Percentiles rank a stretch among this genome's conserved stretches.
These are phyloP conservation scores for Bipolaris victoriae DNA, from an alignment of 2,329 filamentous ascomycete species.

Conservation along the genomic window DNA sequence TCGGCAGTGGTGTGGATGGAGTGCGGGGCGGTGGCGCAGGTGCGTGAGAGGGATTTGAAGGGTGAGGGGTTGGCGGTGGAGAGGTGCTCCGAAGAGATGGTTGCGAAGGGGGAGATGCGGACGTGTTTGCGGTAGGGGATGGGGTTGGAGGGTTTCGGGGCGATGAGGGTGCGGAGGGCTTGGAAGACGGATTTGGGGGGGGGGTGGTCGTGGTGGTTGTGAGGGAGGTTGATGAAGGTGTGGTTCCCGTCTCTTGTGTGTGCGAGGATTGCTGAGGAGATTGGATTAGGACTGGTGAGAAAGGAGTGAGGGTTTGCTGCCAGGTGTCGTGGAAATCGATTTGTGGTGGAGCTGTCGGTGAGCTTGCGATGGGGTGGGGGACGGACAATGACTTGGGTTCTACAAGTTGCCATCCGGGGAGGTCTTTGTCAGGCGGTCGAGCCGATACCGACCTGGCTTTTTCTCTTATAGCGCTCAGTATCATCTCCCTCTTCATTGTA, in stretches of 20 bases:
- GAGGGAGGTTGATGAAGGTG: background rate
- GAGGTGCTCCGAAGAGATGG: constrained; percentile 16
- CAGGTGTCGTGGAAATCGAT: too few relatives aligned
- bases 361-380: too few relatives aligned
- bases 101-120: constrained; percentile 12
- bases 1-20: constrained; percentile 8
- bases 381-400: too few relatives aligned
- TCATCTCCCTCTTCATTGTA: constrained; percentile 7
- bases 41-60: constrained; percentile 8
- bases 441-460: background rate
- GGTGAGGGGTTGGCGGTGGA: constrained; percentile 12
- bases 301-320: too few relatives aligned
- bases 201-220: background rate
- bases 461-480: background rate
- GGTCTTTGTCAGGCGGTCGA: background rate
- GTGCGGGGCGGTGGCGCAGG: constrained; percentile 3
- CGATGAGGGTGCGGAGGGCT: constrained; percentile 3
- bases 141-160: background rate
- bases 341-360: too few relatives aligned
- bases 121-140: constrained; percentile 11
- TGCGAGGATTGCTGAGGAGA: too few relatives aligned
- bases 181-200: constrained; percentile 14
- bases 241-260: too few relatives aligned
- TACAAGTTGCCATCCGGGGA: too few relatives aligned
- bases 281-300: too few relatives aligned